Conservation (phyloP, 306 rosid genomes). For the Nissolia schottii region DNA sequence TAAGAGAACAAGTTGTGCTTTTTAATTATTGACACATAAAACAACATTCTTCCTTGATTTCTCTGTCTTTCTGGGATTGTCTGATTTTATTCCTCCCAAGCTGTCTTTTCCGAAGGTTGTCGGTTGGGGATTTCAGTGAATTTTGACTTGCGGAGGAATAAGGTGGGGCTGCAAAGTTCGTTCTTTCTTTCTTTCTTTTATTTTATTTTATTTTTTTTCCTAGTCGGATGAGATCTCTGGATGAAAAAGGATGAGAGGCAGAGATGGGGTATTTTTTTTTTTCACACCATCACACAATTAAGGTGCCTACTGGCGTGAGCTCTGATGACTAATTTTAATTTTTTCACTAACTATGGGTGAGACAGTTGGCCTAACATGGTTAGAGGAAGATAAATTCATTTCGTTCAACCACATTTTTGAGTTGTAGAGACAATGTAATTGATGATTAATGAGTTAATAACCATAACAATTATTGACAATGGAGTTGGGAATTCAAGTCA, state of each 20-base stretch:
- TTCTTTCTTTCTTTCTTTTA: too few species aligned
- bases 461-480: not conserved
- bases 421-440: too few species aligned
- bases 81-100: not conserved
- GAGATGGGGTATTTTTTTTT: too few species aligned
- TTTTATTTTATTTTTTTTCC: too few species aligned
- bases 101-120: not conserved
- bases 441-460: too few species aligned
- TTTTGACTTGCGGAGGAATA: not conserved
- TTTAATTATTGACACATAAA: not conserved
- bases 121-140: not conserved
- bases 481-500: not conserved
- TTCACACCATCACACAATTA: too few species aligned
- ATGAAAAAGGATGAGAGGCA: not conserved
- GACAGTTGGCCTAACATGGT: too few species aligned
- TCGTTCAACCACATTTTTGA: too few species aligned
- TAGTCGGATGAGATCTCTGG: not conserved
- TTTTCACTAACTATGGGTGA: too few species aligned
- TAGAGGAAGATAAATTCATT: too few species aligned
- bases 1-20: not conserved
- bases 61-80: not conserved
- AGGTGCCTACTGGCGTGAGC: too few species aligned
- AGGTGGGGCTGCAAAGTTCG: not conserved
- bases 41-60: conserved; percentile 2
- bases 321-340: too few species aligned